Evolutionary conservation across 148 eudicot species (phyloP).

Genomic region (Silene conica): DNA sequence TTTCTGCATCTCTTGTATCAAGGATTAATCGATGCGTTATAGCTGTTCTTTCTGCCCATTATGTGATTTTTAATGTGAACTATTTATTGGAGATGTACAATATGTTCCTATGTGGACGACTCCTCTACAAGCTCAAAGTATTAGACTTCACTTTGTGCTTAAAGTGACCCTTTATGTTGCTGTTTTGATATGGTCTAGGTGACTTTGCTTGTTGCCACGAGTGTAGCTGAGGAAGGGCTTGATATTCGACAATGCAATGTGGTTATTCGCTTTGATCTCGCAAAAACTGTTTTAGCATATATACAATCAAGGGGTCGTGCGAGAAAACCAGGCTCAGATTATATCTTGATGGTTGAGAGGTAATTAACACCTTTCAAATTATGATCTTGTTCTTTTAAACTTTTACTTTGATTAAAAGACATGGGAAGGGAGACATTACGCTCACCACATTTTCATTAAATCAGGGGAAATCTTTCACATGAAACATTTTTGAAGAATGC

Average conservation of each 20-base stretch:
- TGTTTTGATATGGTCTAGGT: constrained; percentile 40
- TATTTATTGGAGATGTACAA: too few species aligned
- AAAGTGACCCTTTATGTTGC: constrained; percentile 8
- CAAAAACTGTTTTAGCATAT: constrained; percentile 97
- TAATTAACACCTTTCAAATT: constrained; percentile 20
- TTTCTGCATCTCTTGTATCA: constrained; percentile 1
- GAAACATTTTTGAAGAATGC: constrained; percentile 89
- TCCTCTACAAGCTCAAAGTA: background rate
- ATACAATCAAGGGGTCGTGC: constrained; percentile 99
- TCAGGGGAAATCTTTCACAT: constrained; percentile 85
- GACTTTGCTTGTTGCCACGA: constrained; percentile 94
- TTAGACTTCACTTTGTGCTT: background rate
- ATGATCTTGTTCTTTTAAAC: constrained; percentile 2
- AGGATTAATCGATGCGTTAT: too few species aligned
- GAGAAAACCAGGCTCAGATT: constrained; percentile 97
- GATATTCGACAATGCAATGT: constrained; percentile 99
- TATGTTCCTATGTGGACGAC: too few species aligned
- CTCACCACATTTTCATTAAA: background rate
- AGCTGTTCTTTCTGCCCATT: too few species aligned
- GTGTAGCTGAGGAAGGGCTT: constrained; percentile 99
- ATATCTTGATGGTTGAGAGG: constrained; percentile 98
- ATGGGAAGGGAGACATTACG: background rate
- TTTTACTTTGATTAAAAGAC: constrained; percentile 10
- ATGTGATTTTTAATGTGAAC: too few species aligned
- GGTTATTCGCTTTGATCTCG: constrained; percentile 97